Conservation (phyloP, 257 asterid species). For the Solanum chiquidenum region DNA sequence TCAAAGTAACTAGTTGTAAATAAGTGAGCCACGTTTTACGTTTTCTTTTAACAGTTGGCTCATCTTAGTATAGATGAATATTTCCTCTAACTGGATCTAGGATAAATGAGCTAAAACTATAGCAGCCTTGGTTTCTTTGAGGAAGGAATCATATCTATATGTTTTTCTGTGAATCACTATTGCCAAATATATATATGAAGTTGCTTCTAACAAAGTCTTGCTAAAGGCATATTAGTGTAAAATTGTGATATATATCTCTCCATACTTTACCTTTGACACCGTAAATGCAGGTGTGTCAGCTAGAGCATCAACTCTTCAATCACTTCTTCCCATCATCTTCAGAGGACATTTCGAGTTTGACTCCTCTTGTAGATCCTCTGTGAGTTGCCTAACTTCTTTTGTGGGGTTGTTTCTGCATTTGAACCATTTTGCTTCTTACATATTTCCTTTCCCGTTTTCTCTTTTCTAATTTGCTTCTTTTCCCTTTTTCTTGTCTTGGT, state of each 20-base stretch:
- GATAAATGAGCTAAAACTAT: not conserved
- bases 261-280: not conserved
- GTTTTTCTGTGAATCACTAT: not conserved
- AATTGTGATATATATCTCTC: not conserved
- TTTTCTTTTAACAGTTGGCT: not conserved
- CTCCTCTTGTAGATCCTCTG: conserved; percentile 92
- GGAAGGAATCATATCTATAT: not conserved
- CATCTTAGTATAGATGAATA: not conserved
- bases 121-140: not conserved
- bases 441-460: not conserved
- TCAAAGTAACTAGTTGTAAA: not conserved
- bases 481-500: not conserved
- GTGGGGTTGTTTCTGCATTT: conserved; percentile 3
- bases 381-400: conserved; percentile 30
- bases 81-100: not conserved
- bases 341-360: conserved; percentile 83
- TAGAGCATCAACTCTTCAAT: conserved; percentile 91
- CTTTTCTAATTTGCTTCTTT: not conserved
- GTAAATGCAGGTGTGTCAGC: conserved; percentile 80
- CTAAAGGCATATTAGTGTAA: not conserved
- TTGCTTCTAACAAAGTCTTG: not conserved
- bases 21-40: not conserved
- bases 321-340: conserved; percentile 95
- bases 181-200: not conserved
- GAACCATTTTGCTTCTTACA: not conserved